phyloP scores from a whole-genome alignment of 176 grass and related monocot genomes.

The Oryza longistaminata region DNA sequence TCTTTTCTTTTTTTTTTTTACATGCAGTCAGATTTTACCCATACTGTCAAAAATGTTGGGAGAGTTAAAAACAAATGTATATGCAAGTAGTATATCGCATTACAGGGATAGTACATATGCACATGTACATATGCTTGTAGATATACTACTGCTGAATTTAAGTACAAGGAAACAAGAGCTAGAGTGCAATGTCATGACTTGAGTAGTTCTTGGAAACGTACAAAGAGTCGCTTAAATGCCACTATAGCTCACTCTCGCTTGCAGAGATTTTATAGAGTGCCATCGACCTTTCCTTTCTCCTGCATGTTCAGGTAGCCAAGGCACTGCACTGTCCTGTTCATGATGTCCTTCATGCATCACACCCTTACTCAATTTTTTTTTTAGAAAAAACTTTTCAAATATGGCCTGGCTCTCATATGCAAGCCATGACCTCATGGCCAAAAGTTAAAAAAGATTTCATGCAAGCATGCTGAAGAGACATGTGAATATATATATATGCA shows the following conservation, averaged over 20 bases:
- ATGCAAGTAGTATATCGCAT: no score
- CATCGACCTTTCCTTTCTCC: conserved; percentile 29
- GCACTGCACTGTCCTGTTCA: conserved; percentile 22
- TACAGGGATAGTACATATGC: background rate
- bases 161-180: conserved; percentile 39
- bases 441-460: conserved; percentile 29
- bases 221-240: conserved; percentile 35
- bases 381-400: background rate
- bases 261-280: conserved; percentile 31
- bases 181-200: conserved; percentile 20
- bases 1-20: no score
- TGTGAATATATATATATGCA: conserved; percentile 25
- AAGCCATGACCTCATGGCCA: conserved; percentile 50
- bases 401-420: background rate
- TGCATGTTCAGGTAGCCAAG: conserved; percentile 10
- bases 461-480: conserved; percentile 25
- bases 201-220: conserved; percentile 43
- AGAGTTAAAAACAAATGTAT: no score
- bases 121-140: background rate
- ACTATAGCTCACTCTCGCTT: conserved; percentile 7
- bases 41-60: no score
- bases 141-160: background rate
- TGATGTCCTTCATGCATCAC: conserved; percentile 12
- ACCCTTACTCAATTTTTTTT: background rate
- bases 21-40: no score